phyloP scores from a whole-genome alignment of 192 early-diverging fungal species.

The Linnemannia exigua region DNA sequence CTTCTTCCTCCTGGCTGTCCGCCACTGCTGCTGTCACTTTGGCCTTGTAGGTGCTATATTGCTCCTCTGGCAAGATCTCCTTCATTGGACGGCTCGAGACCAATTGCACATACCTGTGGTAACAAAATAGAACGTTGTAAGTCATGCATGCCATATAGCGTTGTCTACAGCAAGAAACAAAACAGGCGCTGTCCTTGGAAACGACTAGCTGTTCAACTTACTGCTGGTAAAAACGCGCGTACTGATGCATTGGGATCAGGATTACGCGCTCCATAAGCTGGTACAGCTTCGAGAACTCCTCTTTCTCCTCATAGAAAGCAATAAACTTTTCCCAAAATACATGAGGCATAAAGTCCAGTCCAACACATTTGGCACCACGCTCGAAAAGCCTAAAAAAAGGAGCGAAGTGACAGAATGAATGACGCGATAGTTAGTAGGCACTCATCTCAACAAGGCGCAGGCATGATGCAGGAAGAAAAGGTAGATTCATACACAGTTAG shows the following conservation, averaged over 20 bases:
- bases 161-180: neutral
- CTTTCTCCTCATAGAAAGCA: slow-evolving; percentile 64
- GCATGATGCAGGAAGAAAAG: neutral
- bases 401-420: neutral
- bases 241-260: slow-evolving; percentile 80
- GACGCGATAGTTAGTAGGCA: neutral
- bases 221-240: slow-evolving; percentile 80
- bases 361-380: slow-evolving; percentile 72
- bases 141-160: neutral
- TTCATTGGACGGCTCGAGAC: slow-evolving; percentile 65
- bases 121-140: neutral
- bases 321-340: slow-evolving; percentile 74
- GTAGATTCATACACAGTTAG: neutral
- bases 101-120: slow-evolving; percentile 68
- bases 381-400: slow-evolving; percentile 71
- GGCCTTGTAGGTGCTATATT: slow-evolving; percentile 60
- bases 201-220: slow-evolving; percentile 27
- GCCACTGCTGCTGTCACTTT: slow-evolving; percentile 21
- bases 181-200: neutral
- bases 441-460: neutral
- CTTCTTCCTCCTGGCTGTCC: slow-evolving; percentile 16
- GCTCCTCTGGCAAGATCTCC: slow-evolving; percentile 66
- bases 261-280: slow-evolving; percentile 75
- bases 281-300: slow-evolving; percentile 59
- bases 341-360: slow-evolving; percentile 79